Evolutionary conservation across 768 basidiomycete genomes (phyloP).

Genomic region (Boletus tylopilopsis): DNA sequence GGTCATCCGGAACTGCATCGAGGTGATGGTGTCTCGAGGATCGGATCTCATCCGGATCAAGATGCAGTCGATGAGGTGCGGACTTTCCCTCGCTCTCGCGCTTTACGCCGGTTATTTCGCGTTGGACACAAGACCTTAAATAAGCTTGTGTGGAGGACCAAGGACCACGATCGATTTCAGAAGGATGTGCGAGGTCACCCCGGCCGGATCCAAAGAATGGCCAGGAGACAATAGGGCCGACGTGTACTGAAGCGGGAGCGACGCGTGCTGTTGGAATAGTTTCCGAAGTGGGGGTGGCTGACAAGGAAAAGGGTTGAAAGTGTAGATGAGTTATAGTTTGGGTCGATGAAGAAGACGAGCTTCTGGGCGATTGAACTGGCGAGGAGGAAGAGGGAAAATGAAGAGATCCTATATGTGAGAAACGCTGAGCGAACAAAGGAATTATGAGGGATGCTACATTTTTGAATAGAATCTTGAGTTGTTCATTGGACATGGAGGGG

Average conservation of each 20-base stretch:
- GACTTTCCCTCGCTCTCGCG: slow-evolving; percentile 75
- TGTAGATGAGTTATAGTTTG: slow-evolving; percentile 24
- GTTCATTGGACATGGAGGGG: slow-evolving; percentile 62
- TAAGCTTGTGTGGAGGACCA: slow-evolving; percentile 63
- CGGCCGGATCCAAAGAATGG: slow-evolving; percentile 86
- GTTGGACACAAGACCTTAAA: slow-evolving; percentile 57
- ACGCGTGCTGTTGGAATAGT: slow-evolving; percentile 5
- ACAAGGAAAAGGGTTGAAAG: slow-evolving; percentile 19
- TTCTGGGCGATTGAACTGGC: slow-evolving; percentile 16
- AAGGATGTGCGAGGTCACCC: slow-evolving; percentile 64
- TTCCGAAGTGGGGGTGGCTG: slow-evolving; percentile 6
- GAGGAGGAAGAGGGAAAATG: slow-evolving; percentile 37
- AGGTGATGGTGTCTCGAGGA: slow-evolving; percentile 69
- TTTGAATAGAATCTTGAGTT: slow-evolving; percentile 60
- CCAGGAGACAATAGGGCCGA: slow-evolving; percentile 87
- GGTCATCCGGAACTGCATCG: slow-evolving; percentile 64
- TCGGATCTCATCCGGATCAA: slow-evolving; percentile 75
- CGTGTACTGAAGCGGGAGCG: slow-evolving; percentile 36
- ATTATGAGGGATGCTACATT: slow-evolving; percentile 67
- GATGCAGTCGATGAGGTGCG: slow-evolving; percentile 72
- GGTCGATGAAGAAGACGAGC: slow-evolving; percentile 24
- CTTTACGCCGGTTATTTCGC: slow-evolving; percentile 73
- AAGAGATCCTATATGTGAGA: slow-evolving; percentile 71
- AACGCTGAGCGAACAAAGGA: slow-evolving; percentile 74
- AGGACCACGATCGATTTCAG: slow-evolving; percentile 76